Evolutionary conservation across 1,139 yeast genomes (phyloP).

Genomic region (Magnusiomyces tetraspermus): DNA sequence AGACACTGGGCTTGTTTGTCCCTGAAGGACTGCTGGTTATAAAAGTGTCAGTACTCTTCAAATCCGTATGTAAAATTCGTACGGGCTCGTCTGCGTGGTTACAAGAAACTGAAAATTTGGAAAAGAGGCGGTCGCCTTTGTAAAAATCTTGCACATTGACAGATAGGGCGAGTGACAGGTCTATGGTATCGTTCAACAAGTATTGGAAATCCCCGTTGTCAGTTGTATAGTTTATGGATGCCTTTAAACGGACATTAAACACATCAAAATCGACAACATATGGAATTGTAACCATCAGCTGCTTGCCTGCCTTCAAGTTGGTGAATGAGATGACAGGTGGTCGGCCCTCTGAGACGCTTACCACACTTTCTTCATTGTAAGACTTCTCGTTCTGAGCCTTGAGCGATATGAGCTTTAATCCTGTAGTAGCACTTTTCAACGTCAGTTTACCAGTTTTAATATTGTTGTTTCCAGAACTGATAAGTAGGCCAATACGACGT

Average conservation of each 20-base stretch:
- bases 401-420: conserved; percentile 16
- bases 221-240: conserved; percentile 18
- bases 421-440: conserved; percentile 17
- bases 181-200: conserved; percentile 18
- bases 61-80: conserved; percentile 39
- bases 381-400: conserved; percentile 8
- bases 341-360: conserved; percentile 9
- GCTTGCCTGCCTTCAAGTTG: background rate
- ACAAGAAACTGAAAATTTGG: conserved; percentile 61
- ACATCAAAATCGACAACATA: conserved; percentile 12
- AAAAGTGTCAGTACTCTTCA: conserved; percentile 38
- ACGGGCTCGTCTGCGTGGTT: conserved; percentile 46
- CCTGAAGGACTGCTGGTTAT: conserved; percentile 33
- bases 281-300: conserved; percentile 12
- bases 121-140: conserved; percentile 45
- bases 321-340: conserved; percentile 13
- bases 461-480: conserved; percentile 16
- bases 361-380: background rate
- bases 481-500: conserved; percentile 17
- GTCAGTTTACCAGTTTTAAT: conserved; percentile 13
- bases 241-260: conserved; percentile 7
- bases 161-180: conserved; percentile 41
- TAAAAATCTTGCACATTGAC: conserved; percentile 75
- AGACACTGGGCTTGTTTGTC: conserved; percentile 24
- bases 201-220: conserved; percentile 17